phyloP scores from a whole-genome alignment of 306 rosid species.

The Castanopsis chinensis region DNA sequence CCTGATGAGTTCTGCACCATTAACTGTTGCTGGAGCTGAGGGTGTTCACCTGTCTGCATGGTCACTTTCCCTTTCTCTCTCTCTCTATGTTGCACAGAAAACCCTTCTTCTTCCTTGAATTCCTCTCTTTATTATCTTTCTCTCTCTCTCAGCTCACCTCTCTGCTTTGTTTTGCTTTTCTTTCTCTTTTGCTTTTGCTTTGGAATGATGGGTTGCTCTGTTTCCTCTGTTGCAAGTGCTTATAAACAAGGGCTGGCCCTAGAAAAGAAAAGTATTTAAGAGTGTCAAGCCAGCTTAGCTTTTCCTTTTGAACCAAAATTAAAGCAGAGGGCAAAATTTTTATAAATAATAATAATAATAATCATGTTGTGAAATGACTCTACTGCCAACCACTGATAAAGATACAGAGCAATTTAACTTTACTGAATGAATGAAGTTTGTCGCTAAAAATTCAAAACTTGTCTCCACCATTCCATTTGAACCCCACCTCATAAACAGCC shows the following conservation, averaged over 20 bases:
- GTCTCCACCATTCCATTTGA: constrained; percentile 10
- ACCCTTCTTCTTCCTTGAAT: constrained; percentile 34
- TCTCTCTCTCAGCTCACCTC: background rate
- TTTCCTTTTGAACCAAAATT: constrained; percentile 37
- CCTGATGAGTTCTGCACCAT: constrained; percentile 78
- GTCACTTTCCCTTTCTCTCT: too few species aligned
- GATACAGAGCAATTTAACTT: constrained; percentile 33
- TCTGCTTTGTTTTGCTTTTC: background rate
- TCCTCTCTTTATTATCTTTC: constrained; percentile 28
- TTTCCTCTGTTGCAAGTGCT: constrained; percentile 40
- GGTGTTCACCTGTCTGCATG: constrained; percentile 59
- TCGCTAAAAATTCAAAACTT: constrained; percentile 14
- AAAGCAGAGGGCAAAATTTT: background rate
- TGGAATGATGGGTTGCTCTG: constrained; percentile 62
- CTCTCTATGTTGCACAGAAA: constrained; percentile 13
- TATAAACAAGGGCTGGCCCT: constrained; percentile 24
- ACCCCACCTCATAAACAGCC: background rate
- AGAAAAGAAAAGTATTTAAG: background rate
- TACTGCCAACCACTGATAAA: constrained; percentile 63
- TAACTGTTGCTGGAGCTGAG: constrained; percentile 54
- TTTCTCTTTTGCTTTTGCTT: constrained; percentile 32
- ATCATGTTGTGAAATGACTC: constrained; percentile 38
- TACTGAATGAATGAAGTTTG: constrained; percentile 30
- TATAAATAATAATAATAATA: constrained; percentile 6
- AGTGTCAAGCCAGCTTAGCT: constrained; percentile 29